Base-by-base conservation (phyloP, 345 rosid species). In the Physaria fendleri region DNA sequence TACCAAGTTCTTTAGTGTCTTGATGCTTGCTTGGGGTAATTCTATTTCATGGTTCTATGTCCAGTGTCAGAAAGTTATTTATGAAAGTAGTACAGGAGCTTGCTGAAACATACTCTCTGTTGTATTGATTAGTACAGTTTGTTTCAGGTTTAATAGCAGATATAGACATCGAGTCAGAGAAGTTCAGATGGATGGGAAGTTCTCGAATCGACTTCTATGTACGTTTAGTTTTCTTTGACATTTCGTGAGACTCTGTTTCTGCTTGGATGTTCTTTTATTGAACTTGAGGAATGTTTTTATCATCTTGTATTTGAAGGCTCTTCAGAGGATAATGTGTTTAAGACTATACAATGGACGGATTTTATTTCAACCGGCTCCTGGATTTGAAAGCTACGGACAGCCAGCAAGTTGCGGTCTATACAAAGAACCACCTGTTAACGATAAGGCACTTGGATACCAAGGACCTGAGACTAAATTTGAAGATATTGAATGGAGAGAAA, bases 11-110 rank as follows among this genome's bases (percentile, higher is more conserved):
- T 83, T 79, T 63, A 89, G 99, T 50, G 82, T 90, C 62, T 73
- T 89, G 77, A 93, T 87, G 95, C 88, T 93, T 63, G 89, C 99
- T 41, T 93, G 97, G 99, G 97, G 95, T 93, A 22, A 27, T 43
- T 44, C 7, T 48, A 37, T 10, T 18, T 18, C 12, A 12, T 18
- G 11, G 12, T 65, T 15, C 34, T 30, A 9, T 58, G 44, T 41
- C 11, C 17, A 40, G 22, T 20, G 23, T 46, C 9, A 38, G 11
- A 39, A 9, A 14, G 25, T 14, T 17, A 7, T 33, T 49, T 44
- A 40, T 43, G 13, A 60, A 40, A 40, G 4, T 42, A 34, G 34
- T 34, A 10, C 21, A 14, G 18, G 27, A 62, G 43, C 28, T 48
- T 47, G 58, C 11, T 38, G 17, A 4, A 48, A 11, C 10, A 9